Conservation (phyloP, 306 rosid species). For the Vigna nakashimae region DNA sequence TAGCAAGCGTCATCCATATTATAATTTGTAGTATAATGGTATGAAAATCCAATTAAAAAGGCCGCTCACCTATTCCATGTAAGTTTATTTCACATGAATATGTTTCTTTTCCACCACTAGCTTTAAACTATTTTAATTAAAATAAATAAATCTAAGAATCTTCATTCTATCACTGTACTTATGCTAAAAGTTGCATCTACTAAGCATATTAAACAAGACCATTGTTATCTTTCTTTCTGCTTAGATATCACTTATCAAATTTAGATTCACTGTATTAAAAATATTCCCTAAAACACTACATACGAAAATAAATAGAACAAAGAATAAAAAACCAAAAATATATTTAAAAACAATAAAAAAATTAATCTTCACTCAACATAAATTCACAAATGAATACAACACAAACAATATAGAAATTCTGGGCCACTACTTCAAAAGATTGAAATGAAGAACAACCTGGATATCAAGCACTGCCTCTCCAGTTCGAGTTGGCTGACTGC, state of each 20-base stretch:
- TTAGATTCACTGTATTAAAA: not conserved
- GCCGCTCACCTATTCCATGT: not conserved
- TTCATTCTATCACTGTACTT: conserved; percentile 21
- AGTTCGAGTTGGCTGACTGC: conserved; percentile 98
- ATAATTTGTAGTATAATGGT: conserved; percentile 5
- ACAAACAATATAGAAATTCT: conserved; percentile 16
- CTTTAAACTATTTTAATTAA: not conserved
- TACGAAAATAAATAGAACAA: conserved; percentile 18
- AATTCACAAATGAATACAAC: conserved; percentile 9
- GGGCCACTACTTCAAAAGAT: conserved; percentile 25
- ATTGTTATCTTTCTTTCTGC: not conserved
- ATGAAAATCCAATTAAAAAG: conserved; percentile 1
- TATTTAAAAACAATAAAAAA: not conserved
- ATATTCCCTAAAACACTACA: not conserved
- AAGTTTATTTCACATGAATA: conserved; percentile 8
- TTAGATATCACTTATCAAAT: not conserved
- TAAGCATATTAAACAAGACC: conserved; percentile 15
- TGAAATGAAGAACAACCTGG: conserved; percentile 69
- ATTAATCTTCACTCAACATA: conserved; percentile 16
- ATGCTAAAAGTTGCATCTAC: conserved; percentile 11
- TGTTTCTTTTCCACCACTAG: not conserved
- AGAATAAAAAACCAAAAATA: not conserved
- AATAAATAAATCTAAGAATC: not conserved
- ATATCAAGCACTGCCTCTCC: conserved; percentile 98
- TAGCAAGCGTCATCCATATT: not conserved